A percentile compares a stretch with the other conserved stretches of the same genome.
Evolutionary conservation across 2,329 filamentous ascomycete genomes (phyloP).

Genomic region (Periconia digitata): DNA sequence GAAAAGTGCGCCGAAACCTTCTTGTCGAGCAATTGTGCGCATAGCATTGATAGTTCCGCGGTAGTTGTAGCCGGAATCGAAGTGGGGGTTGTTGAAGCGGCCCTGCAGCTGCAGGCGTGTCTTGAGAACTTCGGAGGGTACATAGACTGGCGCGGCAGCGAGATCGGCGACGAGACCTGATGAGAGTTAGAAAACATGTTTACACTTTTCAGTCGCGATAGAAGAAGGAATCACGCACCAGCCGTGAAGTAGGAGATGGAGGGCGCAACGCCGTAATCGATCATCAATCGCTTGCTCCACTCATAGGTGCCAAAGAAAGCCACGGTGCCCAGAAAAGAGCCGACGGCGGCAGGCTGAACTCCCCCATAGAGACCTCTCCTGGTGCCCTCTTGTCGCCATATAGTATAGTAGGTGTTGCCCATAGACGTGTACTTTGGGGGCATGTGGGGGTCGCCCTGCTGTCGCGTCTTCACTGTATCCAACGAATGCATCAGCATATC

Average conservation of each 20-base stretch:
- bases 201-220: background rate
- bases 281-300: slow-evolving; percentile 85
- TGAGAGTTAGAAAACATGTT: background rate
- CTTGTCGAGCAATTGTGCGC: slow-evolving; percentile 77
- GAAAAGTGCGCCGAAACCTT: slow-evolving; percentile 85
- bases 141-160: slow-evolving; percentile 89
- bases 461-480: slow-evolving; percentile 96
- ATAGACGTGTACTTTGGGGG: slow-evolving; percentile 92
- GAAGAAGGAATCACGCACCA: slow-evolving; percentile 51
- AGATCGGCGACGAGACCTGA: slow-evolving; percentile 89
- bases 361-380: slow-evolving; percentile 86
- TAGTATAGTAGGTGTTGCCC: slow-evolving; percentile 87
- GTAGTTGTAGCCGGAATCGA: slow-evolving; percentile 95
- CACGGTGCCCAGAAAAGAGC: slow-evolving; percentile 90
- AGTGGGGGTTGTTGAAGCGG: slow-evolving; percentile 91
- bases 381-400: slow-evolving; percentile 88
- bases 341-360: slow-evolving; percentile 86
- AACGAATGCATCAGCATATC: slow-evolving; percentile 99
- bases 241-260: slow-evolving; percentile 83
- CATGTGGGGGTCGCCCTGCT: slow-evolving; percentile 92
- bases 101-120: slow-evolving; percentile 96
- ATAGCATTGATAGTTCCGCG: slow-evolving; percentile 80
- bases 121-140: slow-evolving; percentile 96
- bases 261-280: slow-evolving; percentile 80
- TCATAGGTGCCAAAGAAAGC: slow-evolving; percentile 97